Evolutionary conservation across 1,284 basidiomycete species (phyloP), one percentile per base, ranked within the genome.

Genomic region (Sanghuangporus sanghuang): DNA sequence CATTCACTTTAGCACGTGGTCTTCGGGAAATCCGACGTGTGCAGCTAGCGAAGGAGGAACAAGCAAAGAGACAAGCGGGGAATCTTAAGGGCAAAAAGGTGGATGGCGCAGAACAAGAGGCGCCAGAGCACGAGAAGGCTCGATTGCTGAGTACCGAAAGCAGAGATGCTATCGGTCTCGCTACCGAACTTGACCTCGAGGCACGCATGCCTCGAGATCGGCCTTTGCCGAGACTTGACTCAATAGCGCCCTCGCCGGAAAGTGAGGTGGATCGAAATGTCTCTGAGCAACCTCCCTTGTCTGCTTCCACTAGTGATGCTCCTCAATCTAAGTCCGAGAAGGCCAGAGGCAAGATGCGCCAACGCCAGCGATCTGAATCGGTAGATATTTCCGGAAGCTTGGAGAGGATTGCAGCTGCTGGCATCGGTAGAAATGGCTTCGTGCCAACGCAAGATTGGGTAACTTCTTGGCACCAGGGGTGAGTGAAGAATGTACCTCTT

Each of bases 391-490:
- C 78, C 68, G 73, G 77, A 44, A 85, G 84, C 66, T 75, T 89
- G 55, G 87, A 92, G 68, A 80, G 83, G 57, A 74, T 87, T 35
- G 85, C 87, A 14, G 79, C 83, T 35, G 79, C 80, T 7, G 87
- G 86, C 6, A 82, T 94, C 21, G 93, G 93, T 21, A 81, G 90
- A 66, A 95, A 93, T 72, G 93, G 93, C 1, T 98, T 96, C 74
- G 81, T 95, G 3, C 94, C 95, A 6, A 96, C 93, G 1, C 92
- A 96, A 72, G 93, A 93, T 83, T 98, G 95, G 94, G 93, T 93
- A 64, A 85, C 89, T 42, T 93, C 91, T 1, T 94, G 92, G 92
- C 88, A 93, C 66, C 87, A 91, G 80, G 92, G 92, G 91, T 90
- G 68, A 70, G 81, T 67, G 46, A 18, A 40, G 27, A 38, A 49